These are phyloP conservation scores for Orychophragmus violaceus DNA, from an alignment of 345 rosid genomes.

Conservation along the genomic window DNA sequence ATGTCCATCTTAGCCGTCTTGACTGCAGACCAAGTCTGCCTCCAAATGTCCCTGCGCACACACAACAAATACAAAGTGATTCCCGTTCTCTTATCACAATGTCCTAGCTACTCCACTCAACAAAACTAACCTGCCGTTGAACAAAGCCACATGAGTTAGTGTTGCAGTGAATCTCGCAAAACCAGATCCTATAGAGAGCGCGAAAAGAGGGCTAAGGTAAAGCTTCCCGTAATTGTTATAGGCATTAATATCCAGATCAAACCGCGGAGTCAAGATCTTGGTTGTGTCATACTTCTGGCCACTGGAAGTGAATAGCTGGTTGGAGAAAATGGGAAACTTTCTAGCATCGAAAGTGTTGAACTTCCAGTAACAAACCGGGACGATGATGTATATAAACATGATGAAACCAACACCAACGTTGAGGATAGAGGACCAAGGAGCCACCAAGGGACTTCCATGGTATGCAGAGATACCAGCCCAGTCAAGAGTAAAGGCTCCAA, in stretches of 20 bases:
- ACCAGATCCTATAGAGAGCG: slow-evolving; percentile 97
- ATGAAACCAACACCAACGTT: slow-evolving; percentile 87
- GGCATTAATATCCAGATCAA: slow-evolving; percentile 54
- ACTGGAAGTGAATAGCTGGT: slow-evolving; percentile 59
- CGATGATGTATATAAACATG: slow-evolving; percentile 85
- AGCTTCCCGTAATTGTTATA: slow-evolving; percentile 79
- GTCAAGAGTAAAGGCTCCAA: slow-evolving; percentile 90
- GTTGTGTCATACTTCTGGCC: slow-evolving; percentile 87
- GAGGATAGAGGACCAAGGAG: slow-evolving; percentile 88
- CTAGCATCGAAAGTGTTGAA: slow-evolving; percentile 75
- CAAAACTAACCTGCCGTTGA: slow-evolving; percentile 73
- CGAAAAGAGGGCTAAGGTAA: slow-evolving; percentile 93
- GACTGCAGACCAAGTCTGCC: slow-evolving; percentile 75
- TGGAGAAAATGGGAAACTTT: slow-evolving; percentile 90
- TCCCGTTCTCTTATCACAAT: not conserved
- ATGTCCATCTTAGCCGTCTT: slow-evolving; percentile 67
- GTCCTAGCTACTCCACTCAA: not conserved
- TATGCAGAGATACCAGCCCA: slow-evolving; percentile 99
- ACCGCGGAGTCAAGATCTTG: slow-evolving; percentile 64
- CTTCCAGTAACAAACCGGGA: slow-evolving; percentile 98
- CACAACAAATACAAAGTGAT: slow-evolving; percentile 15
- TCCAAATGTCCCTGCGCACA: slow-evolving; percentile 67
- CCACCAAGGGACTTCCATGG: slow-evolving; percentile 92
- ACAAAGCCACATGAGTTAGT: slow-evolving; percentile 88
- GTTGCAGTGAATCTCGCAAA: slow-evolving; percentile 95